A percentile compares a stretch with the other conserved stretches of the same genome.
phyloP scores from a whole-genome alignment of 495 filamentous ascomycete genomes.

The Umbilicaria muhlenbergii region DNA sequence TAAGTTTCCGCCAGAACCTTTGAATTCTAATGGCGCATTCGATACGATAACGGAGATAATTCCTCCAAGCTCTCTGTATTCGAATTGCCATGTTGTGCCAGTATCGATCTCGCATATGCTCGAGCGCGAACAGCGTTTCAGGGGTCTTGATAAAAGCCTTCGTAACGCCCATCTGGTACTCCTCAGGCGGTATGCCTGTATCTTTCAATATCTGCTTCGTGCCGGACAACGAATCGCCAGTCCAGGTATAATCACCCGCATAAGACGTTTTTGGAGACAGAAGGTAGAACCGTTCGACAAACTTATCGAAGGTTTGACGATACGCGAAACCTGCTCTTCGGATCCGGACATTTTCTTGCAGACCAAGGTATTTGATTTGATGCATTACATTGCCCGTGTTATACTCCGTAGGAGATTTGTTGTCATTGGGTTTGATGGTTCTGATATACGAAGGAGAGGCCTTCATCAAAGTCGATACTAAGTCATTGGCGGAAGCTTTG shows the following conservation, averaged over 20 bases:
- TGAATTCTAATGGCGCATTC: conserved; percentile 93
- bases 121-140: conserved; percentile 90
- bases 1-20: conserved; percentile 84
- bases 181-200: conserved; percentile 82
- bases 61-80: conserved; percentile 94
- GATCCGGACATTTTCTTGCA: conserved; percentile 98
- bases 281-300: conserved; percentile 93
- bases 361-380: conserved; percentile 97
- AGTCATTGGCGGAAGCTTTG: conserved; percentile 84
- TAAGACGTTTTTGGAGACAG: conserved; percentile 90
- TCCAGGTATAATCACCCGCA: conserved; percentile 94
- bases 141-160: conserved; percentile 99
- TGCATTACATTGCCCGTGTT: conserved; percentile 84
- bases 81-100: conserved; percentile 99
- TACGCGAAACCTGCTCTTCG: conserved; percentile 94
- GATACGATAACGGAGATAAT: conserved; percentile 79
- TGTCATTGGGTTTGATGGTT: conserved; percentile 99
- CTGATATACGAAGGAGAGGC: conserved; percentile 93
- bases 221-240: conserved; percentile 67
- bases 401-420: conserved; percentile 88
- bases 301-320: conserved; percentile 95
- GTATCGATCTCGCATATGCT: conserved; percentile 94
- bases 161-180: conserved; percentile 92
- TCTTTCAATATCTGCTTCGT: conserved; percentile 93
- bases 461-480: conserved; percentile 94